These are phyloP conservation scores for Sporisorium graminicola DNA, from an alignment of 1,284 basidiomycete genomes.

Conservation along the genomic window DNA sequence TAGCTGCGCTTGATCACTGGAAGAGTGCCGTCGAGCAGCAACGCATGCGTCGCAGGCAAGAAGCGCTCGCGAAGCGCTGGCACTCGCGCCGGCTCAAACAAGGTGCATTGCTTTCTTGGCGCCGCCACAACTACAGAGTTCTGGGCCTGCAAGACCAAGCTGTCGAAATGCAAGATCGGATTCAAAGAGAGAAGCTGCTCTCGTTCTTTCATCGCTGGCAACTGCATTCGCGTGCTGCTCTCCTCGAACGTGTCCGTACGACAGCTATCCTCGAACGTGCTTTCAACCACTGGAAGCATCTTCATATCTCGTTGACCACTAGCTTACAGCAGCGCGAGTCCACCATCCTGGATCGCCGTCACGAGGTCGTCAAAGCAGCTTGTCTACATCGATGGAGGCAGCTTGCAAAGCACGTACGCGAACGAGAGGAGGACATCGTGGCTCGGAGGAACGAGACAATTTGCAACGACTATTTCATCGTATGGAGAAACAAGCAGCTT, in stretches of 20 bases:
- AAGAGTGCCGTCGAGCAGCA: constrained; percentile 17
- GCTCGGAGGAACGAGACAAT: constrained; percentile 12
- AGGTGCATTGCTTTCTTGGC: constrained; percentile 20
- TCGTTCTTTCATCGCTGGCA: constrained; percentile 21
- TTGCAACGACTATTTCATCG: constrained; percentile 18
- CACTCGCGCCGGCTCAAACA: constrained; percentile 33
- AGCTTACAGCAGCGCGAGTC: constrained; percentile 44
- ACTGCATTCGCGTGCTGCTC: constrained; percentile 20
- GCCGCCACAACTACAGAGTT: neutral
- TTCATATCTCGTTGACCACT: constrained; percentile 12
- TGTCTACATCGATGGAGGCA: constrained; percentile 24
- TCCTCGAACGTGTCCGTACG: constrained; percentile 24
- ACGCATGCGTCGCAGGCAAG: constrained; percentile 14
- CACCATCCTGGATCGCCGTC: constrained; percentile 7
- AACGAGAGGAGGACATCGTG: constrained; percentile 5
- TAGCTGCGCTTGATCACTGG: constrained; percentile 38
- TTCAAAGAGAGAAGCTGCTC: neutral
- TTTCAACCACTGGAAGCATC: constrained; percentile 35
- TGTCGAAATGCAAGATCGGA: neutral
- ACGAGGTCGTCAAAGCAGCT: neutral
- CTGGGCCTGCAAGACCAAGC: constrained; percentile 15
- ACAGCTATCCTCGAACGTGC: constrained; percentile 8
- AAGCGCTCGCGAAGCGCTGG: constrained; percentile 51
- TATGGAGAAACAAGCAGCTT: constrained; percentile 25
- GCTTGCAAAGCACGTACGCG: constrained; percentile 5